Conservation (phyloP, 2,329 filamentous ascomycete species). For the Cladophialophora bantiana region DNA sequence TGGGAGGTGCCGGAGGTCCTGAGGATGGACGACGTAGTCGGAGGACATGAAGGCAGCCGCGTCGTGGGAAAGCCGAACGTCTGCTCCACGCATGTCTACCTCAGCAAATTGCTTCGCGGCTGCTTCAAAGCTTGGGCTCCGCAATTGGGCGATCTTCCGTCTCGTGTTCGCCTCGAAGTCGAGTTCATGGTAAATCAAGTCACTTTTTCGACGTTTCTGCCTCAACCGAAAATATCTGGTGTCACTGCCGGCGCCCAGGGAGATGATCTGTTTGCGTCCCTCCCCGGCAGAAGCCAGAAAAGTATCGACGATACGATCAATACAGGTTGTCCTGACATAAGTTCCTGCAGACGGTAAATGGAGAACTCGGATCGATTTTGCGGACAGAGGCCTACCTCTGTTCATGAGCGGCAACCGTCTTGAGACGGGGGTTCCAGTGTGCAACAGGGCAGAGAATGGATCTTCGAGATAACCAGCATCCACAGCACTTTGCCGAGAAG, state of each 20-base stretch:
- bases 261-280: constrained; percentile 75
- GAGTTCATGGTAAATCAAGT: constrained; percentile 84
- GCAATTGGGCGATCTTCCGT: constrained; percentile 62
- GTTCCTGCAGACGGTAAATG: constrained; percentile 66
- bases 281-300: constrained; percentile 59
- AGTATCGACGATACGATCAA: constrained; percentile 76
- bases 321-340: constrained; percentile 85
- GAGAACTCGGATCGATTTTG: constrained; percentile 10
- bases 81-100: constrained; percentile 43
- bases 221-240: constrained; percentile 80
- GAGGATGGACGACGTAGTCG: constrained; percentile 63
- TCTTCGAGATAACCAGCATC: constrained; percentile 84
- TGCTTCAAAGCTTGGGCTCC: constrained; percentile 41
- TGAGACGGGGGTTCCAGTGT: constrained; percentile 54
- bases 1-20: constrained; percentile 72
- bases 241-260: constrained; percentile 91
- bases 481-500: constrained; percentile 88
- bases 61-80: constrained; percentile 45
- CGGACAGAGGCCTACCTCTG: constrained; percentile 66
- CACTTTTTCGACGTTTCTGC: constrained; percentile 45
- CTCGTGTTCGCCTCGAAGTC: constrained; percentile 81
- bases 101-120: constrained; percentile 44
- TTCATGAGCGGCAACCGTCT: constrained; percentile 91
- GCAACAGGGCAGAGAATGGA: constrained; percentile 66
- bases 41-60: constrained; percentile 55